phyloP scores from a whole-genome alignment of 2,329 filamentous ascomycete species.

The Arthrinium puccinioides region DNA sequence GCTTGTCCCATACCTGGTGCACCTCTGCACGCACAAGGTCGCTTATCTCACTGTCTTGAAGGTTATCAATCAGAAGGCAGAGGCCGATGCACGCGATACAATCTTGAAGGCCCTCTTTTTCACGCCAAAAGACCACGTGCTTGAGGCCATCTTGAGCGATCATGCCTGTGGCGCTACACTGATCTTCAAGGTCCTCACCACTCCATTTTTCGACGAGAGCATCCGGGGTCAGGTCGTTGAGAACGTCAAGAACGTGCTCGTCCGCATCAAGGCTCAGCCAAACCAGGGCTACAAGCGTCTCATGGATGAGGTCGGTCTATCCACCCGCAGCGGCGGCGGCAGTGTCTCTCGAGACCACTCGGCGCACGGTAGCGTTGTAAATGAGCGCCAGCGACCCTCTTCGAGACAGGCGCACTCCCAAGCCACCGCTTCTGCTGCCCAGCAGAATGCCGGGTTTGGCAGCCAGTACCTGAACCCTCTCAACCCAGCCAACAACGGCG shows the following conservation, averaged over 20 bases:
- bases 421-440: conserved; percentile 20
- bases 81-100: conserved; percentile 83
- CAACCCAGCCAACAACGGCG: conserved; percentile 29
- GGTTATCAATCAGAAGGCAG: conserved; percentile 95
- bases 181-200: conserved; percentile 98
- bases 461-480: conserved; percentile 48
- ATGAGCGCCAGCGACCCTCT: conserved; percentile 47
- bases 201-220: conserved; percentile 90
- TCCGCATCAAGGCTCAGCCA: conserved; percentile 87
- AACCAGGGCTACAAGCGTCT: conserved; percentile 95
- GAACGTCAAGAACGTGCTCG: conserved; percentile 81
- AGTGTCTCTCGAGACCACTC: conserved; percentile 37
- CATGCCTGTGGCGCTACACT: conserved; percentile 88
- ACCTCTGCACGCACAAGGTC: conserved; percentile 97
- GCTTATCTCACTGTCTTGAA: conserved; percentile 95
- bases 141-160: conserved; percentile 87
- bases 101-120: conserved; percentile 92
- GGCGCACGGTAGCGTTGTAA: conserved; percentile 34
- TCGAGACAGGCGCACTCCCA: conserved; percentile 42
- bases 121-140: conserved; percentile 72
- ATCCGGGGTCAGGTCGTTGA: conserved; percentile 85
- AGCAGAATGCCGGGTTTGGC: conserved; percentile 30
- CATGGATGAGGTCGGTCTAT: conserved; percentile 96
- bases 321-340: conserved; percentile 47
- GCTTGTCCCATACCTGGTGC: conserved; percentile 85